phyloP scores from a whole-genome alignment of 345 rosid genomes.

The Triadica sebifera region DNA sequence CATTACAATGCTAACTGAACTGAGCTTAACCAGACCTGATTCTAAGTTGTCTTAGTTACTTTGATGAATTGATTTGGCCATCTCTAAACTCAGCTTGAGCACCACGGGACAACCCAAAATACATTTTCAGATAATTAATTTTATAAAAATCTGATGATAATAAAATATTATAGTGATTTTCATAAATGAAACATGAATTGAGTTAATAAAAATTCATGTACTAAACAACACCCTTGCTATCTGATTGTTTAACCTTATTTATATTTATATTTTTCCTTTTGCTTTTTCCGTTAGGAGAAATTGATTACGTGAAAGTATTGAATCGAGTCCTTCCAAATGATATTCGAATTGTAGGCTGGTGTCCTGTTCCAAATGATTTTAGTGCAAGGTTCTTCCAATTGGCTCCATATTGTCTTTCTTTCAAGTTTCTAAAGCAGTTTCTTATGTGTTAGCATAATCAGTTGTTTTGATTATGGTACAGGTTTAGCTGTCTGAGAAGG shows the following conservation, averaged over 20 bases:
- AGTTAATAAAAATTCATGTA: neutral
- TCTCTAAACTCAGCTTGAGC: neutral
- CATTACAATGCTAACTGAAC: neutral
- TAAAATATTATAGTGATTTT: neutral
- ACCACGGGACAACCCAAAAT: neutral
- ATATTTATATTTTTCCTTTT: neutral
- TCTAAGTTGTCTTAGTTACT: neutral
- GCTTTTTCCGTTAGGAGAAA: slow-evolving; percentile 57
- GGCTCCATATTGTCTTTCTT: neutral
- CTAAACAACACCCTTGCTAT: slow-evolving; percentile 18
- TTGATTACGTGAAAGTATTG: slow-evolving; percentile 81
- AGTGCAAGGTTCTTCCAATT: slow-evolving; percentile 68
- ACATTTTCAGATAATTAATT: neutral
- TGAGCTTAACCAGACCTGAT: neutral
- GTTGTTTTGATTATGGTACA: slow-evolving; percentile 32
- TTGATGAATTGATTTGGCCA: neutral
- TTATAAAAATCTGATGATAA: neutral
- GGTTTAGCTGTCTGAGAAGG: slow-evolving; percentile 86
- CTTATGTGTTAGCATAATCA: slow-evolving; percentile 8
- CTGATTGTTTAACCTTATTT: slow-evolving; percentile 1
- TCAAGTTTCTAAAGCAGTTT: neutral
- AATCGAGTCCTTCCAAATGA: slow-evolving; percentile 90
- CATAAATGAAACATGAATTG: neutral
- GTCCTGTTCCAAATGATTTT: slow-evolving; percentile 78
- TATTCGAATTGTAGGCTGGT: slow-evolving; percentile 87